Evolutionary conservation across 2,329 filamentous ascomycete species (phyloP).

Genomic region (Cladobotryum mycophilum): DNA sequence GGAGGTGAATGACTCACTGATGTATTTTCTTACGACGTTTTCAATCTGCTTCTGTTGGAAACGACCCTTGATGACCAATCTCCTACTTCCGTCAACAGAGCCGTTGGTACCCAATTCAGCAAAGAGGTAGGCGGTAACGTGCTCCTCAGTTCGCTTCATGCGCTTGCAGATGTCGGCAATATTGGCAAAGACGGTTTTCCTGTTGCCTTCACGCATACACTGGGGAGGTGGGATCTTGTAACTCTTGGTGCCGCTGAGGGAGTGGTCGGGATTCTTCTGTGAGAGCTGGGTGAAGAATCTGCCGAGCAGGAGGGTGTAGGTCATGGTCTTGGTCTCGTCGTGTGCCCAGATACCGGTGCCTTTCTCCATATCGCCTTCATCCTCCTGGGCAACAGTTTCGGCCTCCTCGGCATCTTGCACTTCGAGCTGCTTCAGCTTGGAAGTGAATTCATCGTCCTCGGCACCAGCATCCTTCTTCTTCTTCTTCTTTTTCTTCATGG

Average conservation of each 20-base stretch:
- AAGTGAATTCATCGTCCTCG: constrained; percentile 58
- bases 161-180: constrained; percentile 98
- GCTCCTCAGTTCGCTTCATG: constrained; percentile 98
- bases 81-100: constrained; percentile 85
- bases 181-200: constrained; percentile 99
- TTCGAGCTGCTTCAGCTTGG: constrained; percentile 56
- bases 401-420: constrained; percentile 59
- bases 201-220: constrained; percentile 99
- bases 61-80: constrained; percentile 96
- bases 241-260: constrained; percentile 80
- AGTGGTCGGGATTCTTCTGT: constrained; percentile 94
- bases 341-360: constrained; percentile 90
- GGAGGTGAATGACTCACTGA: constrained; percentile 53
- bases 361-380: constrained; percentile 72
- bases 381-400: constrained; percentile 43
- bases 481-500: constrained; percentile 57
- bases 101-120: constrained; percentile 96
- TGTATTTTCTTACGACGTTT: constrained; percentile 92
- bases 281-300: constrained; percentile 94
- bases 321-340: constrained; percentile 69
- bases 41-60: constrained; percentile 99
- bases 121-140: constrained; percentile 94
- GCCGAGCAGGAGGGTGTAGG: constrained; percentile 76
- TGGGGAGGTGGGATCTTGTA: constrained; percentile 99
- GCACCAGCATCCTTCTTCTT: constrained; percentile 53